Percentiles rank a stretch among this genome's conserved stretches.
phyloP scores from a whole-genome alignment of 352 stramenopile species.

The Pythium apleroticum region DNA sequence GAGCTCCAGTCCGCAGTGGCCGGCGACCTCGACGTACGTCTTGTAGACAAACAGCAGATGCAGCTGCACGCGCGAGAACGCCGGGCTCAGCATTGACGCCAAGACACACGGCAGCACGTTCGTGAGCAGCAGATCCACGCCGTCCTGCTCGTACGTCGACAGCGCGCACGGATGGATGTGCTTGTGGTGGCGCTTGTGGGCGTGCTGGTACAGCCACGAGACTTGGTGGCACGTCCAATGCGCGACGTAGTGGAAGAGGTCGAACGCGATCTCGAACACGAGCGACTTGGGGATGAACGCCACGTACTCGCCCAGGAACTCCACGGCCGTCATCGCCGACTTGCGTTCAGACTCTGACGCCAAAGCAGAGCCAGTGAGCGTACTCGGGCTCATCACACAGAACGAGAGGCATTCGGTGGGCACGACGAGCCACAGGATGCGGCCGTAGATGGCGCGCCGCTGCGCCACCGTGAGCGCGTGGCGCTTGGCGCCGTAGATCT shows the following conservation, averaged over 20 bases:
- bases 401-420: conserved; percentile 71
- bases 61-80: conserved; percentile 55
- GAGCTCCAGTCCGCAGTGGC: conserved; percentile 77
- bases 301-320: conserved; percentile 45
- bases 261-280: conserved; percentile 80
- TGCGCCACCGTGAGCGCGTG: conserved; percentile 42
- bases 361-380: not conserved
- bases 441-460: conserved; percentile 47
- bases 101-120: conserved; percentile 74
- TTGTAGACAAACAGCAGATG: conserved; percentile 88
- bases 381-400: conserved; percentile 46
- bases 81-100: conserved; percentile 39
- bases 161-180: conserved; percentile 78
- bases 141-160: conserved; percentile 84
- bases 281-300: conserved; percentile 86
- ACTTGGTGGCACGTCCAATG: conserved; percentile 74
- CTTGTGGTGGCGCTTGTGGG: conserved; percentile 84
- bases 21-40: conserved; percentile 87
- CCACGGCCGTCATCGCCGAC: not conserved
- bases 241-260: conserved; percentile 82
- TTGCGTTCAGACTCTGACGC: not conserved
- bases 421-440: conserved; percentile 66
- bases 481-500: conserved; percentile 67
- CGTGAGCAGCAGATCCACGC: conserved; percentile 69
- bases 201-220: conserved; percentile 71